Base-by-base conservation (phyloP, 495 filamentous ascomycete species). In the Tuber indicum region DNA sequence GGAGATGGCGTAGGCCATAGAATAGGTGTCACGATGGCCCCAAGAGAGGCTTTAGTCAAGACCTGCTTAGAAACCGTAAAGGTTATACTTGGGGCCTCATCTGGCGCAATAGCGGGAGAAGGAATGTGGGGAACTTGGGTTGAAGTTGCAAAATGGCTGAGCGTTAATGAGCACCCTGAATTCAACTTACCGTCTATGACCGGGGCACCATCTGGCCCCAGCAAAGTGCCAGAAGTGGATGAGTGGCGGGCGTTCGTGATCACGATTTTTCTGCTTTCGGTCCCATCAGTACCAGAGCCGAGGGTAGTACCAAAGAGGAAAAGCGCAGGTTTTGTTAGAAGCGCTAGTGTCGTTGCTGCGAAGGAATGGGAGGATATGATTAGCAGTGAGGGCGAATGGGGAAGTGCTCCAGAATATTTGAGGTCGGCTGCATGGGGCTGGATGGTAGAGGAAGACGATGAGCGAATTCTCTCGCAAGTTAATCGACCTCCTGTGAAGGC, bases 241-340 rank as follows among this genome's bases (percentile, higher is more conserved):
- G 94, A 98, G 81, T 97, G 93, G 93, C 92, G 91, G 14, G 91
- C 92, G 7, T 85, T 93, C 72, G 89, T 93, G 8, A 86, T 96
- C 71, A 87, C 91, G 6, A 80, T 97, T 3, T 90, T 96, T 78
- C 87, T 87, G 21, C 85, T 92, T 81, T 89, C 88, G 23, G 80
- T 90, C 46, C 86, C 86, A 23, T 89, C 87, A 73, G 86, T 90
- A 49, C 76, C 82, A 43, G 77, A 83, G 42, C 80, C 86, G 73
- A 85, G 83, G 74, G 86, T 85, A 75, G 84, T 85, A 70, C 79
- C 82, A 16, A 86, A 86, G 75, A 84, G 86, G 72, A 90, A 88
- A 81, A 87, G 86, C 47, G 84, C 87, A 19, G 84, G 89, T 36
- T 84, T 90, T 17, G 84, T 89, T 76, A 91, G 89, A 47, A 91